A percentile compares a stretch with the other conserved stretches of the same genome.
These are phyloP conservation scores for Trametes sanguinea DNA, from an alignment of 768 basidiomycete species.

Conservation along the genomic window DNA sequence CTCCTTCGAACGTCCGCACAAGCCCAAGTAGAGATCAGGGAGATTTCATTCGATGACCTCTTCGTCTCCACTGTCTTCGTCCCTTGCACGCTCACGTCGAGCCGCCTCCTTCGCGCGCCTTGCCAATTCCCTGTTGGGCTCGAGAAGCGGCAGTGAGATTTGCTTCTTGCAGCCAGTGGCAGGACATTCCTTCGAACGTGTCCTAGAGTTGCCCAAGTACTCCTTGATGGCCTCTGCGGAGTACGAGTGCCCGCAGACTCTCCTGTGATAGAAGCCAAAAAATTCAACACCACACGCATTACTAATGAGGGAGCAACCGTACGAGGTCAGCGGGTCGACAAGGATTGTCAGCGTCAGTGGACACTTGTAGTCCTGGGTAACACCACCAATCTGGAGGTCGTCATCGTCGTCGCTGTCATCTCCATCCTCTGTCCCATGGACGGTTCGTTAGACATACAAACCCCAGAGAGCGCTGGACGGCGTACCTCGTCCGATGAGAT, in stretches of 20 bases:
- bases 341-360: conserved; percentile 73
- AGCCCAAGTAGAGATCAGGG: too few species aligned
- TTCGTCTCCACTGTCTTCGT: conserved; percentile 41
- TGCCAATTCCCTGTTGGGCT: conserved; percentile 57
- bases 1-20: too few species aligned
- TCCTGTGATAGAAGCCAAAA: conserved; percentile 39
- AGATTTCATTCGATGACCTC: conserved; percentile 54
- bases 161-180: conserved; percentile 68
- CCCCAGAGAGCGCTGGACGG: background rate
- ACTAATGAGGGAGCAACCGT: conserved; percentile 31
- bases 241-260: conserved; percentile 80
- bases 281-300: too few species aligned
- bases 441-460: background rate
- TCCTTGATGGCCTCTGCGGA: conserved; percentile 69
- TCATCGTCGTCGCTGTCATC: conserved; percentile 85
- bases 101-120: conserved; percentile 61
- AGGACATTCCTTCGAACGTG: conserved; percentile 53
- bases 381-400: conserved; percentile 86
- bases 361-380: conserved; percentile 81
- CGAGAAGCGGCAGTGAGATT: conserved; percentile 53
- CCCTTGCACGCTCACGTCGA: conserved; percentile 46
- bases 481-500: conserved; percentile 70
- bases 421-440: conserved; percentile 62
- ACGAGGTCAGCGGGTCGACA: conserved; percentile 83
- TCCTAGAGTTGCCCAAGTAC: conserved; percentile 48